Evolutionary conservation across 495 filamentous ascomycete species (phyloP).

Genomic region (Margaritispora aquatica): DNA sequence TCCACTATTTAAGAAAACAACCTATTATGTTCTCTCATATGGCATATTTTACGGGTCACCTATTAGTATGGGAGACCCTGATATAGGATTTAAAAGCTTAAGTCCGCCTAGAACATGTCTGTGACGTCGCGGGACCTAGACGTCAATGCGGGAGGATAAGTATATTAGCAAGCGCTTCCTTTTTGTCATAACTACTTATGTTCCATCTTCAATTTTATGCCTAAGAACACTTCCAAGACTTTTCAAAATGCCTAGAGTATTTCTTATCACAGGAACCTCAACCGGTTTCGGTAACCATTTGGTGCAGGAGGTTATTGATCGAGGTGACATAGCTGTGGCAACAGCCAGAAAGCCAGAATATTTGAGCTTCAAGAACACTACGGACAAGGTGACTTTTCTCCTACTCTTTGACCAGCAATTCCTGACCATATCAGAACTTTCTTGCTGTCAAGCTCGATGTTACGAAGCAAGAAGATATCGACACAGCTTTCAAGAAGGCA

Average conservation of each 20-base stretch:
- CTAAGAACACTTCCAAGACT: slow-evolving; percentile 1
- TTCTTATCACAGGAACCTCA: slow-evolving; percentile 32
- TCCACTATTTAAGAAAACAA: not conserved
- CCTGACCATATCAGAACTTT: slow-evolving; percentile 28
- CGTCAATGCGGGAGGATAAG: not conserved
- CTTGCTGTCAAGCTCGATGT: slow-evolving; percentile 40
- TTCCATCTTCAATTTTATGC: not conserved
- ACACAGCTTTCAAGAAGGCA: slow-evolving; percentile 30
- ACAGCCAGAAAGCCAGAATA: slow-evolving; percentile 30
- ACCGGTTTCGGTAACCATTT: slow-evolving; percentile 34
- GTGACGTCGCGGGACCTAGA: not conserved
- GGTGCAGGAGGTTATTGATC: slow-evolving; percentile 29
- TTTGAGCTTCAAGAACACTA: slow-evolving; percentile 22
- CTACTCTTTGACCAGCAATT: not conserved
- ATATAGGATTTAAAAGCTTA: not conserved
- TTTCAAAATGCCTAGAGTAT: slow-evolving; percentile 19
- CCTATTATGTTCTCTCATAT: not conserved
- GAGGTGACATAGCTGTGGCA: slow-evolving; percentile 33
- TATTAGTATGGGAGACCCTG: not conserved
- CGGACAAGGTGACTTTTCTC: slow-evolving; percentile 6
- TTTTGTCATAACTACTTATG: not conserved
- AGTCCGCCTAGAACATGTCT: not conserved
- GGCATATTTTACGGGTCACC: not conserved
- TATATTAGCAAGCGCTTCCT: not conserved
- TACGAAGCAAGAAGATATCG: slow-evolving; percentile 38